Evolutionary conservation across 192 early-diverging fungal genomes (phyloP), one percentile per base, ranked within the genome.

Genomic region (Neocallimastix lanati): DNA sequence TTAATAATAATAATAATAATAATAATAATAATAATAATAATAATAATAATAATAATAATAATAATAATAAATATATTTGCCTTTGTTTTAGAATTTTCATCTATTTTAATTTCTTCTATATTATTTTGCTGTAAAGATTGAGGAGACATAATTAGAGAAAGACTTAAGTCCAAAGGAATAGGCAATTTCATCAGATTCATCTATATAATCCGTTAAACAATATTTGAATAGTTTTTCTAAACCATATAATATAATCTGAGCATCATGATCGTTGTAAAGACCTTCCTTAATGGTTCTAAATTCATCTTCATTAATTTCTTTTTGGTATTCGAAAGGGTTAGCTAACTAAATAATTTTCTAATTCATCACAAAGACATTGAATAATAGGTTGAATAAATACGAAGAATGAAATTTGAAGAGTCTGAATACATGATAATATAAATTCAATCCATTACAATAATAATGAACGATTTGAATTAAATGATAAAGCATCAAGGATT

Each of bases 401-500:
- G 12, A 88, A 82, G 81, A 94, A 94, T 29, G 85, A 90, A 28
- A 83, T 82, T 77, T 89, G 85, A 16, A 93, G 78, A 37, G 86
- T 88, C 1, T 90, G 90, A 16, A 94, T 84, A 12, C 89, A 87
- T 4, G 86, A 80, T 38, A 90, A 81, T 80, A 93, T 83, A 79
- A 93, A 92, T 81, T 94, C 91, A 82, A 93, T 89, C 92, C 92
- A 94, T 76, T 92, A 85, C 28, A 92, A 90, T 18, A 94, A 80
- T 28, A 93, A 84, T 12, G 89, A 86, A 28, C 92, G 88, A 80
- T 94, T 94, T 0, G 84, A 83, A 25, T 82, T 77, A 18, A 85
- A 81, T 0, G 87, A 85, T 28, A 94, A 82, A 3, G 92, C 90
- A 78, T 91, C 85, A 29, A 88, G 84, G 21, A 91, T 82, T 15